A percentile compares a stretch with the other conserved stretches of the same genome.
Conservation (phyloP, 1,139 yeast genomes). For the Kurtzmaniella quercitrusa region DNA sequence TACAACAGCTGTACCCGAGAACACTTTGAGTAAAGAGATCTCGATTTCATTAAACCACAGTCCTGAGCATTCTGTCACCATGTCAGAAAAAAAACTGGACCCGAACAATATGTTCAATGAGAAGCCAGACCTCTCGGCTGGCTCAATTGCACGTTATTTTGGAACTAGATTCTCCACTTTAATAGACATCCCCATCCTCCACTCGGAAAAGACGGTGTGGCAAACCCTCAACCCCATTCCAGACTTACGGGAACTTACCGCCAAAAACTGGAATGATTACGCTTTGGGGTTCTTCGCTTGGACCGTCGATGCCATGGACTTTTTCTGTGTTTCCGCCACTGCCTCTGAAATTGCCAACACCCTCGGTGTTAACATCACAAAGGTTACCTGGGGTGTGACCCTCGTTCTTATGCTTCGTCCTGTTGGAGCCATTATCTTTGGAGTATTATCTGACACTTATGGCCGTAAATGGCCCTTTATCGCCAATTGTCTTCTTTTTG, state of each 20-base stretch:
- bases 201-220: slow-evolving; percentile 10
- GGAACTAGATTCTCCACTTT: slow-evolving; percentile 26
- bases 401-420: slow-evolving; percentile 75
- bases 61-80: not conserved
- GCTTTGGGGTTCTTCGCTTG: slow-evolving; percentile 63
- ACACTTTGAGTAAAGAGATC: too few relatives aligned
- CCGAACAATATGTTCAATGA: slow-evolving; percentile 10
- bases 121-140: slow-evolving; percentile 18
- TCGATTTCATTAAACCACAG: not conserved
- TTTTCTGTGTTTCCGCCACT: slow-evolving; percentile 63
- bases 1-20: too few relatives aligned
- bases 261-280: slow-evolving; percentile 60
- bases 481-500: slow-evolving; percentile 47
- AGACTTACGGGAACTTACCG: slow-evolving; percentile 39
- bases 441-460: slow-evolving; percentile 59
- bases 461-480: slow-evolving; percentile 74
- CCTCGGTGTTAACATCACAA: slow-evolving; percentile 45
- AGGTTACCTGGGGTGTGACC: slow-evolving; percentile 77
- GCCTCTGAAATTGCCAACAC: slow-evolving; percentile 52
- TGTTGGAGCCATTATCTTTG: slow-evolving; percentile 72
- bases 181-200: slow-evolving; percentile 12
- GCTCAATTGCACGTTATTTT: slow-evolving; percentile 27
- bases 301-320: slow-evolving; percentile 81
- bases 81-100: not conserved
- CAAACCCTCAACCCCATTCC: slow-evolving; percentile 50